Evolutionary conservation across 139 green algal genomes (phyloP).

Genomic region (Chlamydomonas sp.): DNA sequence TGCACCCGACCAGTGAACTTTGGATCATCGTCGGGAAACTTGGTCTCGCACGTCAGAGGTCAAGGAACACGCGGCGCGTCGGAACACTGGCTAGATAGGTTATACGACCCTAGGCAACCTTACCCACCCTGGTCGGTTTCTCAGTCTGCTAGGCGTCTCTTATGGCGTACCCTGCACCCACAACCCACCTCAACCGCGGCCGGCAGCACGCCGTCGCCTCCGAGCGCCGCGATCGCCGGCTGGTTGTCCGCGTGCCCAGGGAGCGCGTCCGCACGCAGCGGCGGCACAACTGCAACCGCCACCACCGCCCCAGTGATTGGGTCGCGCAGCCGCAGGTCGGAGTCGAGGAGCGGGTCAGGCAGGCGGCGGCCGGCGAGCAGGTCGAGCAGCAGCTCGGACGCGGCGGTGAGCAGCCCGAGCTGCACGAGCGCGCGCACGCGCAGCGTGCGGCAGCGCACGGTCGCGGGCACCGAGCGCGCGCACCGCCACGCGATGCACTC

Average conservation of each 20-base stretch:
- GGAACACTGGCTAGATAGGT: too few relatives aligned
- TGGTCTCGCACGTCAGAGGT: too few relatives aligned
- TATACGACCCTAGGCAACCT: too few relatives aligned
- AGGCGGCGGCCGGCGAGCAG: slow-evolving; percentile 31
- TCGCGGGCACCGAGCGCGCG: slow-evolving; percentile 14
- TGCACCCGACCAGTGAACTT: too few relatives aligned
- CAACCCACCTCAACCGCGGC: slow-evolving; percentile 26
- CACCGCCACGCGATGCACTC: slow-evolving; percentile 37
- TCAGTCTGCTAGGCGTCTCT: too few relatives aligned
- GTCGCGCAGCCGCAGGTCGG: slow-evolving; percentile 31
- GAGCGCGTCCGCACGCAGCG: slow-evolving; percentile 7
- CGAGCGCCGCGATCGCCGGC: slow-evolving; percentile 5
- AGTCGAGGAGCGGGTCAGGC: slow-evolving; percentile 30
- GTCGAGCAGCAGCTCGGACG: slow-evolving; percentile 19
- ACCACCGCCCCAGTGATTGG: too few relatives aligned
- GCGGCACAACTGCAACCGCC: background rate
- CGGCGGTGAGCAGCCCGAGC: slow-evolving; percentile 40
- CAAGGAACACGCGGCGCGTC: too few relatives aligned
- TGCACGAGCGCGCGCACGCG: slow-evolving; percentile 29
- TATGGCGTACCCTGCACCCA: slow-evolving; percentile 19
- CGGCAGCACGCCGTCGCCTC: slow-evolving; percentile 15
- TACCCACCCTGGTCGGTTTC: too few relatives aligned
- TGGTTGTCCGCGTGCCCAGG: slow-evolving; percentile 28
- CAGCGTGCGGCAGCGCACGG: slow-evolving; percentile 19
- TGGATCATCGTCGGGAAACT: too few relatives aligned